A percentile compares a stretch with the other conserved stretches of the same genome.
Evolutionary conservation across 2,329 filamentous ascomycete genomes (phyloP).

Genomic region (Penicillium sp.): DNA sequence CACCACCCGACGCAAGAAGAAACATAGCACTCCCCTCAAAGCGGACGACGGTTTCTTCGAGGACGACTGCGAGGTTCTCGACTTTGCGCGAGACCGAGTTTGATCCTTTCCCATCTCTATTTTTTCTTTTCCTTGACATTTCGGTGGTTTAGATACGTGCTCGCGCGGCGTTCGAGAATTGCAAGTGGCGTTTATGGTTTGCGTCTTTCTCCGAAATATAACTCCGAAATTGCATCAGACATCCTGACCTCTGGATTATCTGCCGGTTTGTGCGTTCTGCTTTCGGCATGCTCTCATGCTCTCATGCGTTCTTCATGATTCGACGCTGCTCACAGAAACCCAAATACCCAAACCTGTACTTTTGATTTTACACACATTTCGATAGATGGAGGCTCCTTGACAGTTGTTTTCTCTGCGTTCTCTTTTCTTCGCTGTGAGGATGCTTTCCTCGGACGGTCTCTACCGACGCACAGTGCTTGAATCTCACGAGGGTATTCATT

Average conservation of each 20-base stretch:
- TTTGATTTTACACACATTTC: conserved; percentile 9
- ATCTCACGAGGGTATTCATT: background rate
- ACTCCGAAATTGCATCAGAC: conserved; percentile 22
- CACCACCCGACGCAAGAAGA: conserved; percentile 70
- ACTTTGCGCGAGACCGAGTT: conserved; percentile 68
- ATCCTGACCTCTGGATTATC: conserved; percentile 7
- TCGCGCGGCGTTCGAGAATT: conserved; percentile 17
- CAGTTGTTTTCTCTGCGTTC: conserved; percentile 1
- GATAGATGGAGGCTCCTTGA: conserved; percentile 22
- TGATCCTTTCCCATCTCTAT: conserved; percentile 25
- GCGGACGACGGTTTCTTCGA: conserved; percentile 77
- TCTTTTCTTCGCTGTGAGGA: background rate
- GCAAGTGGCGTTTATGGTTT: conserved; percentile 13
- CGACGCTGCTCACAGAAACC: conserved; percentile 20
- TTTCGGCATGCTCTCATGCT: conserved; percentile 3
- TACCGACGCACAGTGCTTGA: background rate
- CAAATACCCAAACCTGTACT: conserved; percentile 19
- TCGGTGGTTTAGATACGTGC: conserved; percentile 17
- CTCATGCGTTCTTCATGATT: conserved; percentile 4
- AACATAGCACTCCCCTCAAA: conserved; percentile 32
- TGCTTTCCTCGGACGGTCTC: background rate
- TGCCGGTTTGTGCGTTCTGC: conserved; percentile 3
- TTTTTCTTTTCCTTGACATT: background rate
- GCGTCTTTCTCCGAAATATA: conserved; percentile 3
- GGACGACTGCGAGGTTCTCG: conserved; percentile 86